Evolutionary conservation across 2,329 filamentous ascomycete species (phyloP).

Genomic region (Ilyonectria robusta): DNA sequence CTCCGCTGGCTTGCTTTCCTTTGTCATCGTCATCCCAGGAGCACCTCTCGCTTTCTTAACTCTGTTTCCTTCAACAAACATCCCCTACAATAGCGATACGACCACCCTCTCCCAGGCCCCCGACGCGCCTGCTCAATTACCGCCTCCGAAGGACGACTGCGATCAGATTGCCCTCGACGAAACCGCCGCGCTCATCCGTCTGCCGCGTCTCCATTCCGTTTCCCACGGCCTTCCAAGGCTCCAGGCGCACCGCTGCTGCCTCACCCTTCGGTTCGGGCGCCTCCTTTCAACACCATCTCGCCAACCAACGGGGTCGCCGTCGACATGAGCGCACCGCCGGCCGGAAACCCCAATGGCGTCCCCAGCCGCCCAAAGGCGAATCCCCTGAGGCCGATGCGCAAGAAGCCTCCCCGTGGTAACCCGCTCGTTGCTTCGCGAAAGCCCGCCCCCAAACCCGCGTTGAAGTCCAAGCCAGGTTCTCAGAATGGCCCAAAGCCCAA

Average conservation of each 20-base stretch:
- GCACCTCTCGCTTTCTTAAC: slow-evolving; percentile 6
- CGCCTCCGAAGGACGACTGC: slow-evolving; percentile 15
- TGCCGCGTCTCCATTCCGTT: background rate
- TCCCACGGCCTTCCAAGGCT: slow-evolving; percentile 9
- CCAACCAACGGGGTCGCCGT: slow-evolving; percentile 11
- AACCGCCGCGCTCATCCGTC: slow-evolving; percentile 4
- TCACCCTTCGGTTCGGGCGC: slow-evolving; percentile 17
- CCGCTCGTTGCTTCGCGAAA: slow-evolving; percentile 75
- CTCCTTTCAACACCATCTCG: slow-evolving; percentile 12
- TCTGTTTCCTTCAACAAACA: slow-evolving; percentile 30
- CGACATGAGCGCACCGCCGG: slow-evolving; percentile 62
- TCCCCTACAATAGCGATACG: slow-evolving; percentile 37
- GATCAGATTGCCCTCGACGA: background rate
- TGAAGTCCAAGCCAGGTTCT: slow-evolving; percentile 36
- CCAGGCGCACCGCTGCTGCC: slow-evolving; percentile 31
- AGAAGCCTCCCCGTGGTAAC: slow-evolving; percentile 64
- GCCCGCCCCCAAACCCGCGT: slow-evolving; percentile 44
- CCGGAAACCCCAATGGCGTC: slow-evolving; percentile 53
- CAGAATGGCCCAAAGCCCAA: slow-evolving; percentile 51
- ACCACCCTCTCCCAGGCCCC: background rate
- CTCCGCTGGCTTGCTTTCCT: slow-evolving; percentile 32
- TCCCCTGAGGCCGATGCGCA: slow-evolving; percentile 58
- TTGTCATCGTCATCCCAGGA: slow-evolving; percentile 48
- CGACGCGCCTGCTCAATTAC: slow-evolving; percentile 1
- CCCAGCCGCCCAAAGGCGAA: slow-evolving; percentile 52